Evolutionary conservation across 805 yeast species (phyloP).

Genomic region (Sugiyamaella lignohabitans): DNA sequence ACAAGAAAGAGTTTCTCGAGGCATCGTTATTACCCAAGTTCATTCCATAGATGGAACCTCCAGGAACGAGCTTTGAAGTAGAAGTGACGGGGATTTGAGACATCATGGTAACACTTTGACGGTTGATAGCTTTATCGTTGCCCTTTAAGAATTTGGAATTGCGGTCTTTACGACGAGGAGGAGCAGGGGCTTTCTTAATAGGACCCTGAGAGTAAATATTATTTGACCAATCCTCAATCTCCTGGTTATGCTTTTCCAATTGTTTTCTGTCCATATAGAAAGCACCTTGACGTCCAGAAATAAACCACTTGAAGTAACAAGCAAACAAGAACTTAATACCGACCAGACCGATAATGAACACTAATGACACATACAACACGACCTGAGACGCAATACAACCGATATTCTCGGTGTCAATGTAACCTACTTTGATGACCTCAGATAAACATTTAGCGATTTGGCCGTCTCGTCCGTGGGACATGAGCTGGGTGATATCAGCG

Average conservation of each 20-base stretch:
- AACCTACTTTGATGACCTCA: slow-evolving; percentile 85
- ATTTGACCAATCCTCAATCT: slow-evolving; percentile 83
- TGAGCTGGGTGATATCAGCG: slow-evolving; percentile 71
- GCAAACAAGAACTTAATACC: slow-evolving; percentile 75
- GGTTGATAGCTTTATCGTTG: slow-evolving; percentile 13
- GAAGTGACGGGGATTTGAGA: slow-evolving; percentile 28
- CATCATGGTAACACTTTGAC: slow-evolving; percentile 29
- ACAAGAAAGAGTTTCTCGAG: slow-evolving; percentile 21
- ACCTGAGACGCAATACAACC: slow-evolving; percentile 90
- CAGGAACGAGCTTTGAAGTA: slow-evolving; percentile 29
- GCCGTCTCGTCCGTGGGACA: slow-evolving; percentile 59
- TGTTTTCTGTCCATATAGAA: slow-evolving; percentile 48
- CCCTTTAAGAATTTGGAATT: slow-evolving; percentile 9
- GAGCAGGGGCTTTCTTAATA: slow-evolving; percentile 40
- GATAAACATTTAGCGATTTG: slow-evolving; percentile 72
- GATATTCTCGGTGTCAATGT: slow-evolving; percentile 77
- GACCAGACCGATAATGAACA: slow-evolving; percentile 78
- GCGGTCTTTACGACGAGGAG: slow-evolving; percentile 20
- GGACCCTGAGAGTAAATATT: slow-evolving; percentile 39
- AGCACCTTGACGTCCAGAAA: slow-evolving; percentile 79
- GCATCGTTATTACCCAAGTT: slow-evolving; percentile 14
- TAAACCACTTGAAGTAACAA: slow-evolving; percentile 79
- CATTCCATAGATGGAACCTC: slow-evolving; percentile 28
- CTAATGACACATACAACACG: slow-evolving; percentile 72
- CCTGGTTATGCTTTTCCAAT: slow-evolving; percentile 56